phyloP scores from a whole-genome alignment of 2,329 filamentous ascomycete genomes.

The Fusarium continuum region DNA sequence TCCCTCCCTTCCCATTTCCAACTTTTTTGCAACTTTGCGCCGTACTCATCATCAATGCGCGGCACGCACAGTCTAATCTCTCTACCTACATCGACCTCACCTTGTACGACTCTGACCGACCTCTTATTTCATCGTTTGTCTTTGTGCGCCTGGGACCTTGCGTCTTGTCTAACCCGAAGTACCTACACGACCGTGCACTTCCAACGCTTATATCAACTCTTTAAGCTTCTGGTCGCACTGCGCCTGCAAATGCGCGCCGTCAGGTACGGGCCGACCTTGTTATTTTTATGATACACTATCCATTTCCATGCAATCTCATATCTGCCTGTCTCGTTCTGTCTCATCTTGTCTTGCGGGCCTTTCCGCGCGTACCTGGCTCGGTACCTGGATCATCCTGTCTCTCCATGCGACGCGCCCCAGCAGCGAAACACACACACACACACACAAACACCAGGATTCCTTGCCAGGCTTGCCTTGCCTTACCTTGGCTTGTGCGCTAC shows the following conservation, averaged over 20 bases:
- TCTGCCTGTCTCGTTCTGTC: background rate
- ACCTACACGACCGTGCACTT: constrained; percentile 11
- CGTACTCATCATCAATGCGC: background rate
- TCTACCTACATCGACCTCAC: background rate
- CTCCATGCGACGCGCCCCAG: constrained; percentile 29
- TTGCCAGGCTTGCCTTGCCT: too few species aligned
- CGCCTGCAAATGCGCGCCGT: constrained; percentile 29
- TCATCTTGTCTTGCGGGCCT: constrained; percentile 17
- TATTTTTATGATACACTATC: background rate
- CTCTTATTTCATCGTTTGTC: constrained; percentile 21
- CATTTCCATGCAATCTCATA: constrained; percentile 10
- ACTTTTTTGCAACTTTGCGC: constrained; percentile 19
- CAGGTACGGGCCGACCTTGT: constrained; percentile 29
- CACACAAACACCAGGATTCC: too few species aligned
- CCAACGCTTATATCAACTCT: constrained; percentile 12
- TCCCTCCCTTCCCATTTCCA: constrained; percentile 28
- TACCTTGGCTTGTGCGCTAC: constrained; percentile 28
- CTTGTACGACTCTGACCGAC: constrained; percentile 8
- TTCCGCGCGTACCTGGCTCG: constrained; percentile 33
- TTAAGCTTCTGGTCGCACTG: constrained; percentile 16
- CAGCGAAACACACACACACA: too few species aligned
- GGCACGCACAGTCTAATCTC: background rate
- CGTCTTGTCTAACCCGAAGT: constrained; percentile 20
- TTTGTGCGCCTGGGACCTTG: constrained; percentile 27
- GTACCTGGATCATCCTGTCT: constrained; percentile 41